A percentile compares a stretch with the other conserved stretches of the same genome.
phyloP scores from a whole-genome alignment of 768 basidiomycete species.

The Trametes gibbosa region DNA sequence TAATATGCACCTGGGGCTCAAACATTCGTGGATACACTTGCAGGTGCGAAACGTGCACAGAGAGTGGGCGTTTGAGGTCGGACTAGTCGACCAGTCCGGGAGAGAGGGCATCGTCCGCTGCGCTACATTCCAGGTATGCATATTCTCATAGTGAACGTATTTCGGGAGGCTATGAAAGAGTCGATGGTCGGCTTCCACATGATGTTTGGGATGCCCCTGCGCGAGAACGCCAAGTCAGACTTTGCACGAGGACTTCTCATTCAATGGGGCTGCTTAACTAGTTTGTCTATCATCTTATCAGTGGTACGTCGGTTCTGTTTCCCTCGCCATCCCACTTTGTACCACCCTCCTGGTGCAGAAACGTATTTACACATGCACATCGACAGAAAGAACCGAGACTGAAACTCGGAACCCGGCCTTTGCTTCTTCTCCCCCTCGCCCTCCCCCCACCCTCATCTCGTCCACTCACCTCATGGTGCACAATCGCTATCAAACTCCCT shows the following conservation, averaged over 20 bases:
- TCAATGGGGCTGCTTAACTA: no score
- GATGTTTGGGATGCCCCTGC: no score
- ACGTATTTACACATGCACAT: background rate
- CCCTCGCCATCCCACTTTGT: background rate
- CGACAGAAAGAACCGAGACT: conserved; percentile 55
- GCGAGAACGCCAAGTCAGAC: no score
- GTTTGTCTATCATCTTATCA: background rate
- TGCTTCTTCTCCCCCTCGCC: conserved; percentile 69
- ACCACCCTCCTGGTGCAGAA: background rate
- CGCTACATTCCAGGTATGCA: conserved; percentile 76
- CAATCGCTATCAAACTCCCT: conserved; percentile 59
- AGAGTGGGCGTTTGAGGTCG: conserved; percentile 76
- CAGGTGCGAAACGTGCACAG: conserved; percentile 68
- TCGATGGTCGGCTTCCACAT: background rate
- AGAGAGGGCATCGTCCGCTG: conserved; percentile 60
- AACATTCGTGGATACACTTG: conserved; percentile 71
- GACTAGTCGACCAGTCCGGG: conserved; percentile 62
- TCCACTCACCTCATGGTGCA: conserved; percentile 69
- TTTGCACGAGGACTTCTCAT: no score
- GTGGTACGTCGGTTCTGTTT: background rate
- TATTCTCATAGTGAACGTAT: conserved; percentile 1
- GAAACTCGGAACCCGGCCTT: conserved; percentile 44
- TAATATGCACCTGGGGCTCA: conserved; percentile 48
- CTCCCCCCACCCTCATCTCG: conserved; percentile 56
- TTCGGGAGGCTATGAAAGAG: background rate